These are phyloP conservation scores for Elaeis guineensis DNA, from an alignment of 176 grass and related monocot genomes.

Conservation along the genomic window DNA sequence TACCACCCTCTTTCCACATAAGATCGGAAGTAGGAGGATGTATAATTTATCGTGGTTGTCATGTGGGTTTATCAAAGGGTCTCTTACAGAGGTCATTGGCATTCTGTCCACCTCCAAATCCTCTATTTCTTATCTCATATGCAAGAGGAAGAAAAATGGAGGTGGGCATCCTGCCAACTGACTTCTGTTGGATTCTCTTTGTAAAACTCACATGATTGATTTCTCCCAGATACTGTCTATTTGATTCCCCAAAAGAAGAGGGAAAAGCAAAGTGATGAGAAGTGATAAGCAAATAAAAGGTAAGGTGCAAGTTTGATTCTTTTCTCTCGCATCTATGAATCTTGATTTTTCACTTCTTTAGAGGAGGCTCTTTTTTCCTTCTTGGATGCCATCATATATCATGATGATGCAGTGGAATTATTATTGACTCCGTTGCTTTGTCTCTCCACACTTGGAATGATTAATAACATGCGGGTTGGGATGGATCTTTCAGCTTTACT, in stretches of 20 bases:
- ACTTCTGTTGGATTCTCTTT: conserved; percentile 17
- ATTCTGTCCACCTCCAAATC: conserved; percentile 16
- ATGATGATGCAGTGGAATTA: too few species aligned
- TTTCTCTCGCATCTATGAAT: not conserved
- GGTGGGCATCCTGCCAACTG: conserved; percentile 18
- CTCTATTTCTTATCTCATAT: not conserved
- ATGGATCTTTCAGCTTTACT: too few species aligned
- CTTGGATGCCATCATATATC: too few species aligned
- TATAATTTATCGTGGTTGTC: not conserved
- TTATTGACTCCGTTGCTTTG: too few species aligned
- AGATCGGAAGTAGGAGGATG: not conserved
- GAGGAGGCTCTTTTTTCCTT: too few species aligned
- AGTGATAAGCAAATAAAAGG: conserved; percentile 1
- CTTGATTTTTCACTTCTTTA: too few species aligned
- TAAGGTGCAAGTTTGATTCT: not conserved
- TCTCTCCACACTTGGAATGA: too few species aligned
- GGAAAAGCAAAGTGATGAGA: too few species aligned
- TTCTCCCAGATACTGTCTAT: too few species aligned
- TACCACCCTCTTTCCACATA: not conserved
- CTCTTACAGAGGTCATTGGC: conserved; percentile 9
- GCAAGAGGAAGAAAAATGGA: not conserved
- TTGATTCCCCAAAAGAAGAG: not conserved
- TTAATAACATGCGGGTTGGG: too few species aligned
- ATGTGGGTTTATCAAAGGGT: conserved; percentile 20
- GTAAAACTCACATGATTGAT: conserved; percentile 16